Percentiles rank a stretch among this genome's conserved stretches.
Conservation (phyloP, 2,329 filamentous ascomycete species). For the Ophiostoma angusticollis region DNA sequence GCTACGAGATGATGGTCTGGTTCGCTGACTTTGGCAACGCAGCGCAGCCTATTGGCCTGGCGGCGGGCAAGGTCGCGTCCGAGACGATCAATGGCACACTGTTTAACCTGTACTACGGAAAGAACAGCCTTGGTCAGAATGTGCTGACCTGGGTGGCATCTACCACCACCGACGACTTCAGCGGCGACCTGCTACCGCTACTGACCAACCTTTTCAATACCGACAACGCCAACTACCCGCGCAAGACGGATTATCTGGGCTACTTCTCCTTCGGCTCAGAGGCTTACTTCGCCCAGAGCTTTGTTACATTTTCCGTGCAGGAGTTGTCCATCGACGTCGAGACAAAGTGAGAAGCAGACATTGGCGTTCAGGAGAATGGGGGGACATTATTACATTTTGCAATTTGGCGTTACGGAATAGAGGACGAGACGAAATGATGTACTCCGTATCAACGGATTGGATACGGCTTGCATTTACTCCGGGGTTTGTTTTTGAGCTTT, state of each 20-base stretch:
- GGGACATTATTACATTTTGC: too few species aligned
- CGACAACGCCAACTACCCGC: constrained; percentile 24
- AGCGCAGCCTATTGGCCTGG: constrained; percentile 24
- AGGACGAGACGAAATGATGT: too few species aligned
- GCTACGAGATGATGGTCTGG: constrained; percentile 23
- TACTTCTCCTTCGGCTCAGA: constrained; percentile 40
- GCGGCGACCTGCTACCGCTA: constrained; percentile 33
- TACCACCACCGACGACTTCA: constrained; percentile 26
- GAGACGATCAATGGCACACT: constrained; percentile 27
- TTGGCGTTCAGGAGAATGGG: too few species aligned
- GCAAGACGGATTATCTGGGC: constrained; percentile 32
- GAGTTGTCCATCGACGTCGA: constrained; percentile 23
- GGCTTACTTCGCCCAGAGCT: constrained; percentile 28
- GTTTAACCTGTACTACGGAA: constrained; percentile 31
- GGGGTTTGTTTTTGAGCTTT: too few species aligned
- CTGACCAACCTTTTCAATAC: constrained; percentile 27
- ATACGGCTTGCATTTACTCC: too few species aligned
- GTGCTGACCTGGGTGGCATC: constrained; percentile 38
- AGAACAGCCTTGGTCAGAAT: constrained; percentile 28
- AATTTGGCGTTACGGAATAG: too few species aligned
- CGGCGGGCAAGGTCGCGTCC: constrained; percentile 20
- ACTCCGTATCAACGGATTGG: too few species aligned
- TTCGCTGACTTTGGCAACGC: constrained; percentile 10
- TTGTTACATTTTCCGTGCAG: constrained; percentile 36
- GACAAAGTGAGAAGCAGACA: too few species aligned